Evolutionary conservation across 768 basidiomycete genomes (phyloP).

Genomic region (Basidioascus undulatus): DNA sequence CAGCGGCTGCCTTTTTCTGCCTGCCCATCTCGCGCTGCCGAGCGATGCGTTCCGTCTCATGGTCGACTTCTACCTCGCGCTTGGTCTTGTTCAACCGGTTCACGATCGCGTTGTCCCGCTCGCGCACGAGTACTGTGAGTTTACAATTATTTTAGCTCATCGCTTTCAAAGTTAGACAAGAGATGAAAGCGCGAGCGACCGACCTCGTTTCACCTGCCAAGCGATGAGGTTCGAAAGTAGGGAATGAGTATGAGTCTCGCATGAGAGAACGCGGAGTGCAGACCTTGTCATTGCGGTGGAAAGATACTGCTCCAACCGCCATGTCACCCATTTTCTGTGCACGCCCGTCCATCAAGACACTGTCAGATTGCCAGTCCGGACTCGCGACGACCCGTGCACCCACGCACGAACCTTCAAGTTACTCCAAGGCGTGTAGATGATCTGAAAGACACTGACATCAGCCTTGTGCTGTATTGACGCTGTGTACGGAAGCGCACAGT

Average conservation of each 20-base stretch:
- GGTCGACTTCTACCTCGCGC: constrained; percentile 51
- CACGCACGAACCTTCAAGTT: constrained; percentile 51
- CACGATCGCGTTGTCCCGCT: constrained; percentile 67
- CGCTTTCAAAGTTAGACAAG: background rate
- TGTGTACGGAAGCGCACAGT: constrained; percentile 19
- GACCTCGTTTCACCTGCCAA: constrained; percentile 54
- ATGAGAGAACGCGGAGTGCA: background rate
- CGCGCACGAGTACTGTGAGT: constrained; percentile 40
- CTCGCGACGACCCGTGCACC: background rate
- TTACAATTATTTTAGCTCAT: no score
- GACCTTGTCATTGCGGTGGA: constrained; percentile 71
- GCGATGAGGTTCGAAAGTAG: background rate
- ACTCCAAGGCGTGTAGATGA: constrained; percentile 79
- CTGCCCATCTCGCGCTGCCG: constrained; percentile 25
- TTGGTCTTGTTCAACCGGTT: constrained; percentile 91
- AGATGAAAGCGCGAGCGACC: background rate
- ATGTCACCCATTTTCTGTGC: constrained; percentile 85
- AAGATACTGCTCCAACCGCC: constrained; percentile 88
- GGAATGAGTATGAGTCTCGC: background rate
- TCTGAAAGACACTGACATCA: constrained; percentile 13
- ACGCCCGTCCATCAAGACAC: background rate
- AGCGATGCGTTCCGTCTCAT: constrained; percentile 67
- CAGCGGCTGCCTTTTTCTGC: constrained; percentile 38
- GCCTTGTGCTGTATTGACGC: background rate
- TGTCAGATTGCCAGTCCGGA: background rate